Conservation (phyloP, 352 stramenopile genomes). For the Sclerospora graminicola region DNA sequence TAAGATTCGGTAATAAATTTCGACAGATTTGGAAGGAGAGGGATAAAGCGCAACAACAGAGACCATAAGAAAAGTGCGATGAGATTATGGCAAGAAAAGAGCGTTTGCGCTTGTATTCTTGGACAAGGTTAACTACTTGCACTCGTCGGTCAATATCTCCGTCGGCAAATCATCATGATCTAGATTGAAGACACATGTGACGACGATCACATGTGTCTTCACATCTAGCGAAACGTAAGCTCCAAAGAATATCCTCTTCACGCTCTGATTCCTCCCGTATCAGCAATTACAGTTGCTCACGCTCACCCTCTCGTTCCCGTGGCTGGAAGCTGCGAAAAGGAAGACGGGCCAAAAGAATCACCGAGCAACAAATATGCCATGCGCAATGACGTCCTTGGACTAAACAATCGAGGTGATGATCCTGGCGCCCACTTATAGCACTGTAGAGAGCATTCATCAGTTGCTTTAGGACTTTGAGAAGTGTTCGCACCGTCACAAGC, state of each 20-base stretch:
- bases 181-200: neutral
- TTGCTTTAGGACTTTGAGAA: slow-evolving; percentile 22
- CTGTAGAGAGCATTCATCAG: slow-evolving; percentile 18
- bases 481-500: slow-evolving; percentile 5
- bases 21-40: slow-evolving; percentile 42
- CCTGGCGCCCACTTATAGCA: slow-evolving; percentile 53
- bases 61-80: slow-evolving; percentile 24
- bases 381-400: no score
- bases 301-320: slow-evolving; percentile 17
- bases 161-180: slow-evolving; percentile 6
- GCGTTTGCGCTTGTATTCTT: slow-evolving; percentile 15
- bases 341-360: neutral
- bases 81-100: slow-evolving; percentile 20
- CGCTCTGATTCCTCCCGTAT: no score
- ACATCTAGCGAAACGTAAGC: slow-evolving; percentile 6
- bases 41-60: no score
- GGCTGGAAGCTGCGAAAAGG: no score
- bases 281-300: no score
- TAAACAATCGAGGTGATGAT: slow-evolving; percentile 29
- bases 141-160: slow-evolving; percentile 11
- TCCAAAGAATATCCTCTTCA: no score
- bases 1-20: no score
- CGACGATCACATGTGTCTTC: slow-evolving; percentile 10
- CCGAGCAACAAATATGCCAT: slow-evolving; percentile 1
- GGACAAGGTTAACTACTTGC: slow-evolving; percentile 10